phyloP scores from a whole-genome alignment of 2,329 filamentous ascomycete genomes.

The Macrophomina pseudophaseolina region DNA sequence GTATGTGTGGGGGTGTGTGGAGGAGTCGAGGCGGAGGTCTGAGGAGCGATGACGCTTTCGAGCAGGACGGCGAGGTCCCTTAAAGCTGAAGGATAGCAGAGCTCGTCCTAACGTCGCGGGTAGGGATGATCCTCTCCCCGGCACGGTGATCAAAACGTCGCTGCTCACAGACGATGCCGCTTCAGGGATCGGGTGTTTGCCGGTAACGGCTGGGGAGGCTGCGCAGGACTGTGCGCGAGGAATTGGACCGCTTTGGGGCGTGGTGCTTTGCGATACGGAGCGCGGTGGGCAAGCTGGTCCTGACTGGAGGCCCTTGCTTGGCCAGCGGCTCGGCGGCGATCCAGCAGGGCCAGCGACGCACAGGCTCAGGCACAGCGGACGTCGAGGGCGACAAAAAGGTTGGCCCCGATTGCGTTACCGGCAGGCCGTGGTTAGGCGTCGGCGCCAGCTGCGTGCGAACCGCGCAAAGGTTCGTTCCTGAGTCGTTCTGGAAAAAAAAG shows the following conservation, averaged over 20 bases:
- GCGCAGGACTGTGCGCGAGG: constrained; percentile 21
- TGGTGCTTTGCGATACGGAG: constrained; percentile 22
- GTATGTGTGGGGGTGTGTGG: neutral
- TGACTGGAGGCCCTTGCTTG: constrained; percentile 24
- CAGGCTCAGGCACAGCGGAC: constrained; percentile 24
- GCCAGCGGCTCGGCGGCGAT: constrained; percentile 21
- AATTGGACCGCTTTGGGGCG: constrained; percentile 23
- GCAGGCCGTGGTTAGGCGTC: neutral
- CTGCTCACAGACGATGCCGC: constrained; percentile 26
- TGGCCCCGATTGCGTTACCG: constrained; percentile 2
- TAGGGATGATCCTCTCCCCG: constrained; percentile 24
- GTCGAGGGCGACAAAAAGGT: constrained; percentile 18
- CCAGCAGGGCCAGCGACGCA: constrained; percentile 18
- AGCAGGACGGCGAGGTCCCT: constrained; percentile 25
- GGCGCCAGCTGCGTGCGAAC: neutral
- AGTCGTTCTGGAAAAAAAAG: constrained; percentile 14
- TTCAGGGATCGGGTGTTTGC: constrained; percentile 24
- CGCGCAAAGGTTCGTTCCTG: neutral
- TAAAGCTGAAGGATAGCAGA: constrained; percentile 23
- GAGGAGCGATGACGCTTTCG: constrained; percentile 22
- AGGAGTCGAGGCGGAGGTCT: constrained; percentile 3
- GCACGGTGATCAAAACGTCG: constrained; percentile 20
- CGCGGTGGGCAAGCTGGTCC: constrained; percentile 17
- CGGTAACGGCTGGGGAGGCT: constrained; percentile 25
- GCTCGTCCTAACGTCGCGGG: constrained; percentile 13